Base-by-base conservation (phyloP, 768 basidiomycete genomes). In the Amanita molliuscula region DNA sequence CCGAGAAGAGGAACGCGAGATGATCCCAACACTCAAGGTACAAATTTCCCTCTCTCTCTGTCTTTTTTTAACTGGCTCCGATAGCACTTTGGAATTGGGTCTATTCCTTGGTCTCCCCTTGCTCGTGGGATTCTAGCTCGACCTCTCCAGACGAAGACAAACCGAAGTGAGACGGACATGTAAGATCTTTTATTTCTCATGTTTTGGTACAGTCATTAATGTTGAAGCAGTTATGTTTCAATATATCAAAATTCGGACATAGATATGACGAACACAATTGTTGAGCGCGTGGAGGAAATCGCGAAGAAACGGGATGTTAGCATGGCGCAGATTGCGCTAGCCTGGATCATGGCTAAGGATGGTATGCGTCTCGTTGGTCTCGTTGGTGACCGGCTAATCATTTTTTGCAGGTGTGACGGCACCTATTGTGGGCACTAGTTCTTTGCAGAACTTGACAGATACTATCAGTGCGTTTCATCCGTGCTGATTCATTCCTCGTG, bases 1-100 rank as follows among this genome's bases (percentile, higher is more conserved):
- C 56, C 67, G 82, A 6, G 82, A 84, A 58, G 81, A 84, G 59
- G 80, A 79, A 54, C 65, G 77, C 0, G 76, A 78, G 53, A 76
- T 79, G 73, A 75, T 79, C 54, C 81, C 82, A 0, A 74, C 72
- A 0, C 61, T 78, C 38, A 77, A 77, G 65, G 76, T 74, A 18
- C 18, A 15, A 3, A 46, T n/a, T 46, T 36, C 6, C 3, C 38
- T 18, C 29, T 18, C 26, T 6, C 21, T 33, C 20, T 10, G 4
- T 23, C 37, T 38, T 9, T 26, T 9, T 5, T 16, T 40, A 11
- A 29, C 13, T 3, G 40, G 20, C 23, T 3, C 31, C n/a, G 41
- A 8, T 46, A 78, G 73, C 61, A 69, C 45, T 74, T 76, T 48
- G 76, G 77, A 21, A 73, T 77, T 23, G 79, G 77, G 0, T 62